Conservation (phyloP, 164 flowering plant genomes). For the Chloranthus sessilifolius region DNA sequence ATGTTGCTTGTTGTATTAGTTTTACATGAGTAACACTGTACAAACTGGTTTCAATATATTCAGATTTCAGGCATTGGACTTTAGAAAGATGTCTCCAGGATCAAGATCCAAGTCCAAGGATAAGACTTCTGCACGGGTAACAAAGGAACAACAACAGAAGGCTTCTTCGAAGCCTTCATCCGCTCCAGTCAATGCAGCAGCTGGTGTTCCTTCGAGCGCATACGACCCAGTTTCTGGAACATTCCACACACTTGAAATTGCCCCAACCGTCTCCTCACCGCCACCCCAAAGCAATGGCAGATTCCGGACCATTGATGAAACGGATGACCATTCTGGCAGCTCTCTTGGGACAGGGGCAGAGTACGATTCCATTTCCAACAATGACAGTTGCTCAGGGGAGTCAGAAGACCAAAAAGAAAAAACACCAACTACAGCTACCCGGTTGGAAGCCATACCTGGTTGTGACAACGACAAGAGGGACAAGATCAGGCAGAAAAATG, state of each 20-base stretch:
- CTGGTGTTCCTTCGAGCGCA: constrained; percentile 55
- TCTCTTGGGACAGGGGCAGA: constrained; percentile 54
- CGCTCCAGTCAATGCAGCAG: constrained; percentile 36
- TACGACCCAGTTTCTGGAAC: constrained; percentile 79
- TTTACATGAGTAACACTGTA: too few species aligned
- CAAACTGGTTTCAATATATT: too few species aligned
- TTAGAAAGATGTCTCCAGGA: constrained; percentile 65
- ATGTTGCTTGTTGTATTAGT: too few species aligned
- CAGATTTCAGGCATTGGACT: not conserved
- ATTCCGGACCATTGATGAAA: constrained; percentile 68
- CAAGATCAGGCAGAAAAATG: constrained; percentile 90
- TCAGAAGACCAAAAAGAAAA: constrained; percentile 93
- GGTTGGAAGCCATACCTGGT: constrained; percentile 59
- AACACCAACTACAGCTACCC: constrained; percentile 20
- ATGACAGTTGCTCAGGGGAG: constrained; percentile 91
- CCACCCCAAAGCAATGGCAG: constrained; percentile 57
- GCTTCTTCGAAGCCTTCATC: constrained; percentile 44
- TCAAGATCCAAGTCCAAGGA: constrained; percentile 76
- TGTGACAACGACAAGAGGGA: constrained; percentile 89
- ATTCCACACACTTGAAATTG: constrained; percentile 67
- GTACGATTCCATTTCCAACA: constrained; percentile 81
- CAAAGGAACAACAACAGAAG: constrained; percentile 63
- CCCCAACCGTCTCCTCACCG: constrained; percentile 38
- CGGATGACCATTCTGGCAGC: constrained; percentile 63
- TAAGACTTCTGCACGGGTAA: constrained; percentile 40